Conservation (phyloP, 352 stramenopile genomes). For the Phytopythium kandeliae region DNA sequence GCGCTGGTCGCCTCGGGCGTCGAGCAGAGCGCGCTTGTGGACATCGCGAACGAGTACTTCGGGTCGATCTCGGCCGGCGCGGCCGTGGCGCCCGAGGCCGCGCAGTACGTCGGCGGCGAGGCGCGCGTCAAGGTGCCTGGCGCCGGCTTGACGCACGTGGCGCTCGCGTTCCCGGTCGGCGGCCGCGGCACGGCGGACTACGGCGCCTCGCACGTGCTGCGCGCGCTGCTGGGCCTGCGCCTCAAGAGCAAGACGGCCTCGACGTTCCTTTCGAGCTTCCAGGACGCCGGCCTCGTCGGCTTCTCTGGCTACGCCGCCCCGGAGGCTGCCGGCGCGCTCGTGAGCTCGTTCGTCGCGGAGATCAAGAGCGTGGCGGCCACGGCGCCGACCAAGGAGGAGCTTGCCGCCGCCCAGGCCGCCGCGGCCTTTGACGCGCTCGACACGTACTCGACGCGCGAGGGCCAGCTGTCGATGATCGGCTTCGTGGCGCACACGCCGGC, state of each 20-base stretch:
- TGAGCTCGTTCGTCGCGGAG: conserved; percentile 63
- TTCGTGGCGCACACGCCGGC: conserved; percentile 19
- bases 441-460: conserved; percentile 34
- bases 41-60: conserved; percentile 68
- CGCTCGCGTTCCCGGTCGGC: conserved; percentile 58
- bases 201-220: conserved; percentile 58
- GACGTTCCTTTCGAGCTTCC: conserved; percentile 60
- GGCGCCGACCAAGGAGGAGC: conserved; percentile 58
- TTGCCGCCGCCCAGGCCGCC: conserved; percentile 66
- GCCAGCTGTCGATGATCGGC: conserved; percentile 35
- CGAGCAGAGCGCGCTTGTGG: conserved; percentile 49
- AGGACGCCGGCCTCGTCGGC: conserved; percentile 56
- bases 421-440: conserved; percentile 40
- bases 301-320: conserved; percentile 45
- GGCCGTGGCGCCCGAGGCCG: conserved; percentile 16
- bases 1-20: conserved; percentile 63
- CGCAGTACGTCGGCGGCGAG: conserved; percentile 78
- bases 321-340: conserved; percentile 52
- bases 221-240: conserved; percentile 50
- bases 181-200: conserved; percentile 36
- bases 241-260: conserved; percentile 59
- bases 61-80: conserved; percentile 24
- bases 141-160: conserved; percentile 63
- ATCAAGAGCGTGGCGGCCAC: conserved; percentile 68
- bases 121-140: conserved; percentile 57